Evolutionary conservation across 2,329 filamentous ascomycete species (phyloP), one percentile per base, ranked within the genome.

Genomic region (Diaporthe amygdali): DNA sequence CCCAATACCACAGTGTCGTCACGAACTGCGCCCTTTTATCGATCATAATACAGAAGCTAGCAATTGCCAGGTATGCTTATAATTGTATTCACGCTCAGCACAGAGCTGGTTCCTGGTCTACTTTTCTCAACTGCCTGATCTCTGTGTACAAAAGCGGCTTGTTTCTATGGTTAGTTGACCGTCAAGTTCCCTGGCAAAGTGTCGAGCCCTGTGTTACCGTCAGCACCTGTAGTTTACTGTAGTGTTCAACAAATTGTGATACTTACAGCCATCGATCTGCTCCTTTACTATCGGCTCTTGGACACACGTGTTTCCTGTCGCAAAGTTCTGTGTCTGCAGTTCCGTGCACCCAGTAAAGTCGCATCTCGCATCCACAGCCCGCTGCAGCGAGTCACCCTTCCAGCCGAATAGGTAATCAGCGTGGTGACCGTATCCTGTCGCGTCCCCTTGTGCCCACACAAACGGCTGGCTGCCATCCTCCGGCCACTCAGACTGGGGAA

Each of bases 401-500:
- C 81, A 82, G 20, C 81, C 81, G 69, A 82, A 82, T 17, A 82
- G 76, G 75, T 83, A 82, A 71, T 83, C 82, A 22, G 79, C 81
- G 69, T 82, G 81, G 20, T 79, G 80, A 6, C 81, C 81, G 67
- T 78, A 82, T 10, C 80, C 81, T 25, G 77, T 79, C 59, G 75
- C 72, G 46, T 79, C 78, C 30, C 77, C 77, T 72, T 75, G 79
- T 69, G 74, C 78, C n/a, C 76, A 72, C 2, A 75, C 74, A 55
- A 80, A 79, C n/a, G 78, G 78, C 51, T 78, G 75, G 25, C 74
- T 77, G 41, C 79, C 79, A 75, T 81, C 78, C 32, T 75, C 77
- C 64, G 76, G 76, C 76, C 76, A 77, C 20, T 69, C 55, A 0
- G 68, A 64, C 46, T 69, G 9, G 5, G 55, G 46, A 71, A 77